Evolutionary conservation across 2,329 filamentous ascomycete species (phyloP).

Genomic region (Camillea tinctor): DNA sequence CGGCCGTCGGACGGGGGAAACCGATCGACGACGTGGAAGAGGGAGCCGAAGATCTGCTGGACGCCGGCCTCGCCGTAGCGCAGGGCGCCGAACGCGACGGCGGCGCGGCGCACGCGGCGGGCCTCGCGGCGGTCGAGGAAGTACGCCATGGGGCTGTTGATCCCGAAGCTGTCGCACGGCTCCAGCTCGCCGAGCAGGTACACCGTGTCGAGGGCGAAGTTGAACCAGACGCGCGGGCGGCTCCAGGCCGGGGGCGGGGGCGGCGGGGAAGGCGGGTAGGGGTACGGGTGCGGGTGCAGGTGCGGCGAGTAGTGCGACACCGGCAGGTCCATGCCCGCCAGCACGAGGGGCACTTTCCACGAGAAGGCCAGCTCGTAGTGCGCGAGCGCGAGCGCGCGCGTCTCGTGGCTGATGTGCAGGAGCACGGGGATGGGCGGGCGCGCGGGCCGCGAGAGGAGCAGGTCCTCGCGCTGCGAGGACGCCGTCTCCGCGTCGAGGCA

Average conservation of each 20-base stretch:
- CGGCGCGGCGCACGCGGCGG: constrained; percentile 42
- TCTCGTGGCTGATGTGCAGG: constrained; percentile 44
- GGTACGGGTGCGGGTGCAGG: not conserved
- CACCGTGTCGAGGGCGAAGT: constrained; percentile 46
- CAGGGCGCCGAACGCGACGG: constrained; percentile 44
- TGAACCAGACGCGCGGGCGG: constrained; percentile 45
- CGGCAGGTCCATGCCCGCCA: constrained; percentile 22
- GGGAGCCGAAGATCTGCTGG: constrained; percentile 46
- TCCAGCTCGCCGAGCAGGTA: constrained; percentile 49
- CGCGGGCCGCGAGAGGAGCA: constrained; percentile 19
- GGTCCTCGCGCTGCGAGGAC: constrained; percentile 2
- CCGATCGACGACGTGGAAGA: constrained; percentile 49
- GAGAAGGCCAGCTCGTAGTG: constrained; percentile 48
- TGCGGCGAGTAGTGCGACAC: not conserved
- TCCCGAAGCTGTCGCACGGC: constrained; percentile 45
- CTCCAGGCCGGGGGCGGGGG: constrained; percentile 21
- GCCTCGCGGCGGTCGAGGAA: constrained; percentile 42
- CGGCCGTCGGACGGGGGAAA: constrained; percentile 33
- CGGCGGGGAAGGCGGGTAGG: not conserved
- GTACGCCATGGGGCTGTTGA: constrained; percentile 49
- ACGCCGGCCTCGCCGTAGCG: constrained; percentile 41
- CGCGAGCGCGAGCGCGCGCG: constrained; percentile 39
- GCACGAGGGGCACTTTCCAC: constrained; percentile 45
- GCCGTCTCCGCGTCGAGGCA: constrained; percentile 35
- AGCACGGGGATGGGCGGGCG: constrained; percentile 38